A percentile compares a stretch with the other conserved stretches of the same genome.
Conservation (phyloP, 2,329 filamentous ascomycete genomes). For the Fusarium keratoplasticum region DNA sequence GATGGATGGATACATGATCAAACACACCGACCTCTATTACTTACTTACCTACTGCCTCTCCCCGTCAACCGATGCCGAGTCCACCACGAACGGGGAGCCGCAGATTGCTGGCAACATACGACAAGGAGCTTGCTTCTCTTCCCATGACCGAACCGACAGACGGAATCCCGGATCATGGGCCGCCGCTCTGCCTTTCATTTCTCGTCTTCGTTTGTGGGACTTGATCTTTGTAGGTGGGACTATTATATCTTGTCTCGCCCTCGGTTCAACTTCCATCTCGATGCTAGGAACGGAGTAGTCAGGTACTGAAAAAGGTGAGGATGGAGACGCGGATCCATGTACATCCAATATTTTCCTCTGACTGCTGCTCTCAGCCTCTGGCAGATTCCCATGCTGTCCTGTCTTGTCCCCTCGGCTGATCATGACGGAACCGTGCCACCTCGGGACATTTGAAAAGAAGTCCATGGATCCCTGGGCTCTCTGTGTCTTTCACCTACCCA, state of each 20-base stretch:
- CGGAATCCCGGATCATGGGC: conserved; percentile 25
- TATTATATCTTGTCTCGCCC: conserved; percentile 1
- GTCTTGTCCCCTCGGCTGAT: conserved; percentile 38
- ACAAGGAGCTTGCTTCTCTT: neutral
- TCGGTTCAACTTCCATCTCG: conserved; percentile 24
- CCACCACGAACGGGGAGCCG: conserved; percentile 1
- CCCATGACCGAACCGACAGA: conserved; percentile 12
- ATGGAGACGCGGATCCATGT: neutral
- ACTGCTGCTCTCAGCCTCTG: neutral
- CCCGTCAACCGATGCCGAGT: neutral
- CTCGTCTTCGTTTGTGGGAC: neutral
- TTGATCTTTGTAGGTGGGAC: neutral
- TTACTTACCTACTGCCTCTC: neutral
- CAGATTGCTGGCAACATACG: conserved; percentile 9
- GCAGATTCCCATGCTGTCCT: conserved; percentile 15
- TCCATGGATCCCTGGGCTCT: neutral
- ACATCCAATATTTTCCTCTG: neutral
- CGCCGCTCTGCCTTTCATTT: conserved; percentile 7
- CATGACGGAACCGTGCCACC: conserved; percentile 36
- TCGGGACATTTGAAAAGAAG: conserved; percentile 16
- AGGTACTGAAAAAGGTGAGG: neutral
- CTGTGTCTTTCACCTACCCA: neutral
- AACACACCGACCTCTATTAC: neutral
- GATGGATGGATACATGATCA: conserved; percentile 4
- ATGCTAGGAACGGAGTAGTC: conserved; percentile 6